Percentiles rank a stretch among this genome's conserved stretches.
These are phyloP conservation scores for Erodium texanum DNA, from an alignment of 441 rosid species.

Conservation along the genomic window DNA sequence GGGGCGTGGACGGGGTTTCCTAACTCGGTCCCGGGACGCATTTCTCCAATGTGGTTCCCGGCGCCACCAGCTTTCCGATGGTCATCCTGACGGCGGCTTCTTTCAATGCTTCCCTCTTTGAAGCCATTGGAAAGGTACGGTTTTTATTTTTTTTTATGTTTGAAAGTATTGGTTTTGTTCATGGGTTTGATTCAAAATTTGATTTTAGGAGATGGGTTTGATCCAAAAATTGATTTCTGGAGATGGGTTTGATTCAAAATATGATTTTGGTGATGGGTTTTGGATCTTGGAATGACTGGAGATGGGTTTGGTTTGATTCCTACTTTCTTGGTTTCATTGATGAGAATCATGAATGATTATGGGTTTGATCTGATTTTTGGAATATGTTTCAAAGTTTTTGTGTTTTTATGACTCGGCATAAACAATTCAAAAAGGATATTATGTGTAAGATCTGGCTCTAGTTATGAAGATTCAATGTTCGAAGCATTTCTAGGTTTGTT, in stretches of 20 bases:
- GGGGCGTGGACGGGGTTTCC: conserved; percentile 91
- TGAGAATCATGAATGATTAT: not conserved
- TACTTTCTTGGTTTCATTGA: not conserved
- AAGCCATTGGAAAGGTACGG: conserved; percentile 80
- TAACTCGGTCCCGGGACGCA: conserved; percentile 79
- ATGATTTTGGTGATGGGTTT: not conserved
- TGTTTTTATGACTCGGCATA: too few relatives aligned
- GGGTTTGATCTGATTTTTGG: not conserved
- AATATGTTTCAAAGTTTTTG: not conserved
- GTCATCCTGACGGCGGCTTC: conserved; percentile 88
- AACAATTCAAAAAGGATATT: too few relatives aligned
- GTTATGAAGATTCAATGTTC: not conserved
- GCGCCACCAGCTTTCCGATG: conserved; percentile 89
- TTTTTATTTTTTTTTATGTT: not conserved
- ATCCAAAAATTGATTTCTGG: not conserved
- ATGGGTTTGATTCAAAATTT: not conserved
- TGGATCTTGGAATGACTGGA: not conserved
- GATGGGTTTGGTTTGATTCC: too few relatives aligned
- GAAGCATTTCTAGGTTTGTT: not conserved
- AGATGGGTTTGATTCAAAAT: not conserved
- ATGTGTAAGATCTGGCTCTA: not conserved
- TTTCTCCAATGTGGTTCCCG: conserved; percentile 70
- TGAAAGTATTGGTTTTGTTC: conserved; percentile 27
- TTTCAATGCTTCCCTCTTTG: conserved; percentile 64
- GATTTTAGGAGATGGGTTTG: not conserved